Percentiles rank a stretch among this genome's conserved stretches.
These are phyloP conservation scores for Biscogniauxia sp. DNA, from an alignment of 2,329 filamentous ascomycete genomes.

Conservation along the genomic window DNA sequence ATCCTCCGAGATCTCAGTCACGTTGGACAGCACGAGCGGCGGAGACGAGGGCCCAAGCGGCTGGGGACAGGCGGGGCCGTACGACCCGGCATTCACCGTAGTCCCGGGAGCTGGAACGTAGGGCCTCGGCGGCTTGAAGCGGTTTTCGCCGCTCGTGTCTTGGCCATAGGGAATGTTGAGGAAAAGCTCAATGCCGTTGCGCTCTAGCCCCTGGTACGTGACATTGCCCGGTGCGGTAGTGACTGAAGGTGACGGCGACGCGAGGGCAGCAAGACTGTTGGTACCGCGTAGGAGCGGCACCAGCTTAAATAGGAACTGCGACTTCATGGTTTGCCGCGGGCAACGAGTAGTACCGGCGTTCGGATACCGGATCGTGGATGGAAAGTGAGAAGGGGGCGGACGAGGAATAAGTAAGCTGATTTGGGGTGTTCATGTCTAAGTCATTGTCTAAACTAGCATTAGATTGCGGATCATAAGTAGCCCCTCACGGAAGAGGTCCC, in stretches of 20 bases:
- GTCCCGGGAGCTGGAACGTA: slow-evolving; percentile 32
- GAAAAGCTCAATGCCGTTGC: slow-evolving; percentile 46
- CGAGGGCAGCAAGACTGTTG: neutral
- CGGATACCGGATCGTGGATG: neutral
- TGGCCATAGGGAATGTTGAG: slow-evolving; percentile 46
- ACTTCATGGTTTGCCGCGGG: neutral
- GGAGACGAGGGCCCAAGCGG: slow-evolving; percentile 27
- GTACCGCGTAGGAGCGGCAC: neutral
- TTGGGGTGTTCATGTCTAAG: neutral
- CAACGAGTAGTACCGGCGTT: neutral
- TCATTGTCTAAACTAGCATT: neutral
- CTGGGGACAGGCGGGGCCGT: slow-evolving; percentile 46
- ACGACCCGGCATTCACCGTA: slow-evolving; percentile 37
- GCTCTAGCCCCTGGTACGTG: slow-evolving; percentile 41
- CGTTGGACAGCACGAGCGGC: slow-evolving; percentile 35
- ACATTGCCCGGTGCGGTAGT: slow-evolving; percentile 22
- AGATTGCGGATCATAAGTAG: neutral
- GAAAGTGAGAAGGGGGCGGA: neutral
- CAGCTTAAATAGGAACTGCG: neutral
- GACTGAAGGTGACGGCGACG: neutral
- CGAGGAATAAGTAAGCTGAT: neutral
- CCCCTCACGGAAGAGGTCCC: neutral
- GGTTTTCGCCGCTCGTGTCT: slow-evolving; percentile 43
- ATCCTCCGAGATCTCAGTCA: slow-evolving; percentile 38
- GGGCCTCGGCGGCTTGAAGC: slow-evolving; percentile 45